phyloP scores from a whole-genome alignment of 768 basidiomycete genomes.

The Boletus fagicola region DNA sequence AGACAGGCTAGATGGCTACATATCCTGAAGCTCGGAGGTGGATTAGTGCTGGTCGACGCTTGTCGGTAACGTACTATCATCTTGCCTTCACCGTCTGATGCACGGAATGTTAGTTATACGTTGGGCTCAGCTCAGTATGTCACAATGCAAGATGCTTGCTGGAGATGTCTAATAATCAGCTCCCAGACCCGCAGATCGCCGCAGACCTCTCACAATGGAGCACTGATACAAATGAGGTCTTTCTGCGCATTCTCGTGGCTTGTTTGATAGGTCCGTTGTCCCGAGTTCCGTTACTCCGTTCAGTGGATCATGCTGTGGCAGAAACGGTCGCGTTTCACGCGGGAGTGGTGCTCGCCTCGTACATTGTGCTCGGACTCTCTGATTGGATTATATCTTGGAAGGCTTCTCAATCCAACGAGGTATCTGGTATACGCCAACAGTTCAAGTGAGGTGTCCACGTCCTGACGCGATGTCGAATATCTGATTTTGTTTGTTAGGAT shows the following conservation, averaged over 20 bases:
- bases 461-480: not conserved
- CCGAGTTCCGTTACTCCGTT: not conserved
- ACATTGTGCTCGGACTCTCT: conserved; percentile 44
- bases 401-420: conserved; percentile 13
- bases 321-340: conserved; percentile 76
- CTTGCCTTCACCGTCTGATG: conserved; percentile 3
- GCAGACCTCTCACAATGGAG: conserved; percentile 50
- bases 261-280: conserved; percentile 54
- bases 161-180: not conserved
- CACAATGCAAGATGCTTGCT: not conserved
- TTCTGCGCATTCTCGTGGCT: conserved; percentile 61
- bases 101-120: conserved; percentile 56
- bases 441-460: conserved; percentile 46
- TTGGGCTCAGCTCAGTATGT: conserved; percentile 68
- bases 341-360: conserved; percentile 61
- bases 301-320: conserved; percentile 25
- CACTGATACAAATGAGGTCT: conserved; percentile 44
- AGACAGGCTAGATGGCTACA: conserved; percentile 61
- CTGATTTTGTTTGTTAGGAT: conserved; percentile 40
- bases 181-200: conserved; percentile 41
- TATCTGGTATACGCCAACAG: conserved; percentile 57
- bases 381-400: conserved; percentile 36
- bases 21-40: conserved; percentile 57
- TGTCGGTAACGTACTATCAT: conserved; percentile 46
- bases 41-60: conserved; percentile 64